phyloP scores from a whole-genome alignment of 495 filamentous ascomycete species.

The Hypomontagnella monticulosa region DNA sequence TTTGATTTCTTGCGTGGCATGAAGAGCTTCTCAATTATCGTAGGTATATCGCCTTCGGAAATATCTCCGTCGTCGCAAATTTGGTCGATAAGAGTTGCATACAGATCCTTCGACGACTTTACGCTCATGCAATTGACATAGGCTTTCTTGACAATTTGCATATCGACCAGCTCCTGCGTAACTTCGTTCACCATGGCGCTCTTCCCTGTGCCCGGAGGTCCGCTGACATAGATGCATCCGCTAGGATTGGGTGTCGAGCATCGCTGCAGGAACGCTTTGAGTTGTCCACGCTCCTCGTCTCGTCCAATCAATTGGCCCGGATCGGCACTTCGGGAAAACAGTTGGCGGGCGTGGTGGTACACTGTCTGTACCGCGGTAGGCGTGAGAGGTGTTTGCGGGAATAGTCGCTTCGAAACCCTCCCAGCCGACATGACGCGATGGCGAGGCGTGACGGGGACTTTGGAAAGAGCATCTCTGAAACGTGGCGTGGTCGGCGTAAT shows the following conservation, averaged over 20 bases:
- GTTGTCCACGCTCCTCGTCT: conserved; percentile 77
- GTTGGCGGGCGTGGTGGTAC: conserved; percentile 85
- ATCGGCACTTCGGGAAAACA: conserved; percentile 82
- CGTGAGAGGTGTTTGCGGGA: conserved; percentile 69
- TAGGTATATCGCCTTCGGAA: conserved; percentile 62
- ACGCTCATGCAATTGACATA: conserved; percentile 98
- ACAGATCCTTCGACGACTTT: conserved; percentile 83
- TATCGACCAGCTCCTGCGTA: conserved; percentile 63
- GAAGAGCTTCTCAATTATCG: conserved; percentile 71
- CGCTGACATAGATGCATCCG: conserved; percentile 95
- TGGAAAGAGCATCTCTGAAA: conserved; percentile 61
- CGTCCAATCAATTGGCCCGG: conserved; percentile 83
- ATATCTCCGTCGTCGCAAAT: conserved; percentile 51
- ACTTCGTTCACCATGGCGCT: conserved; percentile 90
- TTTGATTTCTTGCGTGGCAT: conserved; percentile 65
- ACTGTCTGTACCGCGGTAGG: conserved; percentile 72
- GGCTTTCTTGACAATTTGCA: conserved; percentile 65
- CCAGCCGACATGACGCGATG: conserved; percentile 61
- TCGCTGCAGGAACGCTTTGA: conserved; percentile 73
- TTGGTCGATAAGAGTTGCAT: conserved; percentile 72
- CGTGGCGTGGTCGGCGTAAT: conserved; percentile 74
- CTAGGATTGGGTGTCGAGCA: conserved; percentile 68
- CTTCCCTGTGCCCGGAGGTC: conserved; percentile 95
- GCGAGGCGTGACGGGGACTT: conserved; percentile 56
- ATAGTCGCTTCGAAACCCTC: conserved; percentile 61